Conservation (phyloP, 1,284 basidiomycete genomes). For the Pholiota adiposa region DNA sequence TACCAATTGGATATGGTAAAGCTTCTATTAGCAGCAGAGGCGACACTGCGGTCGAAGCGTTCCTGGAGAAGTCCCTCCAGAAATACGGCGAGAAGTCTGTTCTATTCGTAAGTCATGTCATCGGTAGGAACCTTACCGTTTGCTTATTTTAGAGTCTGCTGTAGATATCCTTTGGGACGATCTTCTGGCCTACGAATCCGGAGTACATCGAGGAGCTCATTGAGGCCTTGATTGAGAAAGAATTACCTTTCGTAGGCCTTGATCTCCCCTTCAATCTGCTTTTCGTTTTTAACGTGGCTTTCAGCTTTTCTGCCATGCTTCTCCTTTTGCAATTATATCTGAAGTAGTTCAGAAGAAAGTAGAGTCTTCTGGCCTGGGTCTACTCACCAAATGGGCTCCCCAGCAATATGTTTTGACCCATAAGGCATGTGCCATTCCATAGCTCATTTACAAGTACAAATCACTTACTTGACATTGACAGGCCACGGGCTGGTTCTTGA, state of each 20-base stretch:
- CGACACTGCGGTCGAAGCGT: not conserved
- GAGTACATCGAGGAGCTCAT: conserved; percentile 20
- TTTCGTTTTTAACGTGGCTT: not conserved
- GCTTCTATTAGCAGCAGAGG: not conserved
- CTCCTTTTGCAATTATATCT: conserved; percentile 11
- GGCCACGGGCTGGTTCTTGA: conserved; percentile 18
- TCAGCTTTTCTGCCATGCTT: conserved; percentile 15
- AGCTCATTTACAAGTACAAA: not conserved
- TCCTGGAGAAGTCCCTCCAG: not conserved
- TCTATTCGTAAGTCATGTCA: not conserved
- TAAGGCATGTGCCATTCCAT: not conserved
- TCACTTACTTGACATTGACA: not conserved
- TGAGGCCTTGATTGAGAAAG: conserved; percentile 16
- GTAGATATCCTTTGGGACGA: conserved; percentile 18
- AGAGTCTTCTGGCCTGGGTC: conserved; percentile 8
- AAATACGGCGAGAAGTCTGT: conserved; percentile 6
- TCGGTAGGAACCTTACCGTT: not conserved
- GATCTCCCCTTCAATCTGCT: not conserved
- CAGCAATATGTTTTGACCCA: conserved; percentile 20
- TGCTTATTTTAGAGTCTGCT: not conserved
- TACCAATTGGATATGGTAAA: not conserved
- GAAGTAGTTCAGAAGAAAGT: conserved; percentile 4
- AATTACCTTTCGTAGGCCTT: conserved; percentile 16
- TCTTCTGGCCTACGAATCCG: conserved; percentile 11
- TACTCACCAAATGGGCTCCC: conserved; percentile 15